Conservation (phyloP, 805 yeast genomes). For the Myxozyma geophila region DNA sequence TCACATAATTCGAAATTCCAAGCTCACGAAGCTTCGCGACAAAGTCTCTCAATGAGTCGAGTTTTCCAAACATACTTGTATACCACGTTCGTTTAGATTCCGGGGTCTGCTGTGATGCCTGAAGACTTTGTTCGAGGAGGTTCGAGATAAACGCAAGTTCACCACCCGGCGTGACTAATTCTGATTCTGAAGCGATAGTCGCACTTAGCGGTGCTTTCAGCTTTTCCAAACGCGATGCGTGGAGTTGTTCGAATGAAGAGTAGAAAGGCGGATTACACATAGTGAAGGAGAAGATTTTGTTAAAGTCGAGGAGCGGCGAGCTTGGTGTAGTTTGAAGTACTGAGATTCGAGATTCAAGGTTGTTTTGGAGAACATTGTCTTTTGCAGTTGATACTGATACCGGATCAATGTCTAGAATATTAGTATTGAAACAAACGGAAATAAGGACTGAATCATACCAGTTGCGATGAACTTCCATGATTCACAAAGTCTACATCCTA, state of each 20-base stretch:
- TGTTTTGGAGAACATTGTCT: constrained; percentile 43
- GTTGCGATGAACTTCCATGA: constrained; percentile 48
- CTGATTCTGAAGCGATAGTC: constrained; percentile 47
- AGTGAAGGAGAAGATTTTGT: constrained; percentile 40
- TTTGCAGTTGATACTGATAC: constrained; percentile 45
- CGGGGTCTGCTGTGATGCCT: neutral
- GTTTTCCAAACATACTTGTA: constrained; percentile 49
- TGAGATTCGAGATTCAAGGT: constrained; percentile 36
- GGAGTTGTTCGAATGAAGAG: constrained; percentile 46
- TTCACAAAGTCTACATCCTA: constrained; percentile 43
- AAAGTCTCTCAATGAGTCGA: constrained; percentile 18
- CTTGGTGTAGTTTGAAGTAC: constrained; percentile 26
- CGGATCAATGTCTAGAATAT: constrained; percentile 48
- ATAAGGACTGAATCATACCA: constrained; percentile 5
- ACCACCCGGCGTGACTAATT: constrained; percentile 54
- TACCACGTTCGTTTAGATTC: constrained; percentile 44
- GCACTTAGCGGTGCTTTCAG: constrained; percentile 31
- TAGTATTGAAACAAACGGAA: neutral
- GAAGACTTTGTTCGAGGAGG: constrained; percentile 47
- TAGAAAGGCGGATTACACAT: constrained; percentile 64
- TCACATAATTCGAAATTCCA: constrained; percentile 27
- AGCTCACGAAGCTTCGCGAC: constrained; percentile 18
- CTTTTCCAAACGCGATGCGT: constrained; percentile 41
- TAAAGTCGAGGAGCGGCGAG: constrained; percentile 35
- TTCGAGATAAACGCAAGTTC: constrained; percentile 49